Percentiles rank a stretch among this genome's conserved stretches.
phyloP scores from a whole-genome alignment of 371 early-diverging fungal genomes.

The Dichotomocladium elegans region DNA sequence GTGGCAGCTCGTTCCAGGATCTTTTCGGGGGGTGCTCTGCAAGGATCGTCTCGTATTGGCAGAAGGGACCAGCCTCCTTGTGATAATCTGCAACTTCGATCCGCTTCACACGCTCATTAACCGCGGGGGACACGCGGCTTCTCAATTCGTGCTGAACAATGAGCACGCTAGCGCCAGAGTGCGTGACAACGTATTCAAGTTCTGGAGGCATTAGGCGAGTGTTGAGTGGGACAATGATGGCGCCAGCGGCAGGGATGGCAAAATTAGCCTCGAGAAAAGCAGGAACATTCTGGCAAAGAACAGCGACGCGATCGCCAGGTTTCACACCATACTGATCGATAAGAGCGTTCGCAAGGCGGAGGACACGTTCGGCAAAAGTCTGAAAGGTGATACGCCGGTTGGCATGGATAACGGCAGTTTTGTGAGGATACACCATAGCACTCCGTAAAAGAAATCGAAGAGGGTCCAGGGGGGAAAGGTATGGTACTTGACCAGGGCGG shows the following conservation, averaged over 20 bases:
- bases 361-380: slow-evolving; percentile 39
- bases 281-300: slow-evolving; percentile 61
- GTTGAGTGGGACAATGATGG: slow-evolving; percentile 63
- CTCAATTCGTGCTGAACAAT: slow-evolving; percentile 55
- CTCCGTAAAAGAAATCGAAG: slow-evolving; percentile 50
- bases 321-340: slow-evolving; percentile 15
- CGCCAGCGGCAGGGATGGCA: slow-evolving; percentile 61
- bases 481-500: slow-evolving; percentile 17
- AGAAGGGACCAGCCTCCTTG: slow-evolving; percentile 12
- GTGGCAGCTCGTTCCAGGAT: slow-evolving; percentile 48
- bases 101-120: slow-evolving; percentile 1
- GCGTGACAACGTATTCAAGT: slow-evolving; percentile 57
- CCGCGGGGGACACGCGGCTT: slow-evolving; percentile 2
- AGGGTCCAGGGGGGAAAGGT: slow-evolving; percentile 36
- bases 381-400: slow-evolving; percentile 34
- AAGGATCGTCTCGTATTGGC: slow-evolving; percentile 52
- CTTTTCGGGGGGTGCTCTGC: slow-evolving; percentile 8
- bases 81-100: slow-evolving; percentile 20
- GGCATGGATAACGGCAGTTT: slow-evolving; percentile 45
- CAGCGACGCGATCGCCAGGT: slow-evolving; percentile 47
- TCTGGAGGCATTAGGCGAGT: slow-evolving; percentile 56
- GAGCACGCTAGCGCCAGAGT: slow-evolving; percentile 51
- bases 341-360: slow-evolving; percentile 41
- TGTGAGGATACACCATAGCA: slow-evolving; percentile 47
- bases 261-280: slow-evolving; percentile 60